Conservation (phyloP, 148 eudicot species). For the Rhododendron mucronatum region DNA sequence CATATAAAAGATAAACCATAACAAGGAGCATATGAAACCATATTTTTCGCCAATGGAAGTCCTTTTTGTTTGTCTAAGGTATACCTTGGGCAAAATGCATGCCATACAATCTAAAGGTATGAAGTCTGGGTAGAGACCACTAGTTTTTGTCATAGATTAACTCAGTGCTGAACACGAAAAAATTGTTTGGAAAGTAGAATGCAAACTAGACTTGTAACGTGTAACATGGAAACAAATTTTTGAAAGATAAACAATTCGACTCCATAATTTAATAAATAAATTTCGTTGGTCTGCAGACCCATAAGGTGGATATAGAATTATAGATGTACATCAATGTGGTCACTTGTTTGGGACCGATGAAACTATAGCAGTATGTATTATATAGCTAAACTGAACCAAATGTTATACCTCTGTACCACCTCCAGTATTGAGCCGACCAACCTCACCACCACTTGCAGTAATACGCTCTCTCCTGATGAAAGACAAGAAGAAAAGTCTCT, state of each 20-base stretch:
- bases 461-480: conserved; percentile 80
- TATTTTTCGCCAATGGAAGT: neutral
- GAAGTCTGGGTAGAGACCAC: neutral
- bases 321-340: neutral
- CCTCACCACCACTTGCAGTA: conserved; percentile 94
- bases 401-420: conserved; percentile 85
- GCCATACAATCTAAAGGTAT: neutral
- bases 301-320: neutral
- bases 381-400: conserved; percentile 6
- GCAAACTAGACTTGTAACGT: neutral
- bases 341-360: neutral
- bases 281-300: neutral
- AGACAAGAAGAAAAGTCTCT: conserved; percentile 8
- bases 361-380: neutral
- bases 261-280: neutral
- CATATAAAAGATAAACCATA: neutral
- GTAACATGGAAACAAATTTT: neutral
- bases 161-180: too few relatives aligned
- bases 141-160: neutral
- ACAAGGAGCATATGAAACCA: neutral
- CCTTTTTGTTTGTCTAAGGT: neutral
- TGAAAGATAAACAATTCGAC: neutral
- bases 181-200: neutral
- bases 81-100: neutral
- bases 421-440: conserved; percentile 97